Evolutionary conservation across 78 protist species (phyloP).

Genomic region (Guillardia theta): DNA sequence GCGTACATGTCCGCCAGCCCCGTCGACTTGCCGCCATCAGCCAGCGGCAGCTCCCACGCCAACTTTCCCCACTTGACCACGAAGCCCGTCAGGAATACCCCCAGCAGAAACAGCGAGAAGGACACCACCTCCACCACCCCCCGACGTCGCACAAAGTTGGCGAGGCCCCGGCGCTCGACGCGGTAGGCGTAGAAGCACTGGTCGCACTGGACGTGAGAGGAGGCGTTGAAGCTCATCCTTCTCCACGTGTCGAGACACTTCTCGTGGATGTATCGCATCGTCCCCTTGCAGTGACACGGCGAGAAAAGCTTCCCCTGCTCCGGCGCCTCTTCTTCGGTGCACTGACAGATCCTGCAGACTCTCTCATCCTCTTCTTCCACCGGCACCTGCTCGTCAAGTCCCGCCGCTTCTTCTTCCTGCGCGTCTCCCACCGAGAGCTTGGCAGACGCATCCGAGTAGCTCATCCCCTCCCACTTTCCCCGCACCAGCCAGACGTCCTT

Average conservation of each 20-base stretch:
- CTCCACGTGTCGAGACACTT: conserved; percentile 21
- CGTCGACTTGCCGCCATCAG: not conserved
- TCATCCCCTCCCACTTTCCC: not conserved
- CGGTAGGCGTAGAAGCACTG: conserved; percentile 32
- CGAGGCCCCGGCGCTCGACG: conserved; percentile 13
- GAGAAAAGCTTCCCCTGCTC: not conserved
- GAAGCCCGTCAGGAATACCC: not conserved
- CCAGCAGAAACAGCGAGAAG: not conserved
- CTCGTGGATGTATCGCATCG: conserved; percentile 29
- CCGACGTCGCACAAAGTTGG: not conserved
- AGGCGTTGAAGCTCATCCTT: not conserved
- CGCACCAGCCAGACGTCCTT: not conserved
- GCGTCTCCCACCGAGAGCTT: not conserved
- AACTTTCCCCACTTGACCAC: not conserved
- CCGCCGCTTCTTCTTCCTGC: not conserved
- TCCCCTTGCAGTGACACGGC: conserved; percentile 31
- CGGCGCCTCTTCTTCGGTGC: conserved; percentile 27
- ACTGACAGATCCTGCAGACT: conserved; percentile 21
- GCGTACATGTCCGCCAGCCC: not conserved
- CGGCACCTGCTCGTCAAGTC: not conserved
- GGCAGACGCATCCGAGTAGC: not conserved
- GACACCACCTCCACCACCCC: not conserved
- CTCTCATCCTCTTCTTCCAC: not conserved
- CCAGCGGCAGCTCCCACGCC: not conserved
- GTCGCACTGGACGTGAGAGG: conserved; percentile 11